Evolutionary conservation across 805 yeast species (phyloP).

Genomic region (Candida loeiensis): DNA sequence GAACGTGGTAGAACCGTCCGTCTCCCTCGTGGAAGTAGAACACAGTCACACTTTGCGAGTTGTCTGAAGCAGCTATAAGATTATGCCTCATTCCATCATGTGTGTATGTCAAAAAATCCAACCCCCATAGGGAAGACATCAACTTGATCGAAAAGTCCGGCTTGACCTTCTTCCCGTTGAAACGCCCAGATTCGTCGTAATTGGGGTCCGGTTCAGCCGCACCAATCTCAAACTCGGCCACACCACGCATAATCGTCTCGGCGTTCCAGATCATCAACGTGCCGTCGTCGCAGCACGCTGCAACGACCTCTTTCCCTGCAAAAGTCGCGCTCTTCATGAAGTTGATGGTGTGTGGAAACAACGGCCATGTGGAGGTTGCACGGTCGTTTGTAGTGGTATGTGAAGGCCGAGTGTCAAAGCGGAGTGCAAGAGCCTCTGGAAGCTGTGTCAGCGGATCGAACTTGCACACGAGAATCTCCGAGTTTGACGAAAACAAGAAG

Average conservation of each 20-base stretch:
- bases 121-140: slow-evolving; percentile 59
- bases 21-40: slow-evolving; percentile 31
- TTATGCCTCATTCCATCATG: slow-evolving; percentile 20
- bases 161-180: slow-evolving; percentile 18
- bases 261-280: slow-evolving; percentile 35
- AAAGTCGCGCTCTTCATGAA: slow-evolving; percentile 38
- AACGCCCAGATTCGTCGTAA: slow-evolving; percentile 8
- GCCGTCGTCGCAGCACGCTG: slow-evolving; percentile 56
- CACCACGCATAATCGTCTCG: slow-evolving; percentile 19
- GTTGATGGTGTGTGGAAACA: slow-evolving; percentile 56
- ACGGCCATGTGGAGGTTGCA: slow-evolving; percentile 47
- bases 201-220: neutral
- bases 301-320: slow-evolving; percentile 40
- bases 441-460: slow-evolving; percentile 25
- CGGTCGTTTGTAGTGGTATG: slow-evolving; percentile 40
- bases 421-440: slow-evolving; percentile 27
- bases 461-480: slow-evolving; percentile 32
- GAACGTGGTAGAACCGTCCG: slow-evolving; percentile 26
- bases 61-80: slow-evolving; percentile 51
- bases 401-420: slow-evolving; percentile 42
- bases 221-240: neutral
- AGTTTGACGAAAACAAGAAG: slow-evolving; percentile 31
- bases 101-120: slow-evolving; percentile 35
- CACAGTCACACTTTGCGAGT: slow-evolving; percentile 44
- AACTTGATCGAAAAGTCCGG: slow-evolving; percentile 30